phyloP scores from a whole-genome alignment of 306 rosid genomes.

The Quercus aquifolioides region DNA sequence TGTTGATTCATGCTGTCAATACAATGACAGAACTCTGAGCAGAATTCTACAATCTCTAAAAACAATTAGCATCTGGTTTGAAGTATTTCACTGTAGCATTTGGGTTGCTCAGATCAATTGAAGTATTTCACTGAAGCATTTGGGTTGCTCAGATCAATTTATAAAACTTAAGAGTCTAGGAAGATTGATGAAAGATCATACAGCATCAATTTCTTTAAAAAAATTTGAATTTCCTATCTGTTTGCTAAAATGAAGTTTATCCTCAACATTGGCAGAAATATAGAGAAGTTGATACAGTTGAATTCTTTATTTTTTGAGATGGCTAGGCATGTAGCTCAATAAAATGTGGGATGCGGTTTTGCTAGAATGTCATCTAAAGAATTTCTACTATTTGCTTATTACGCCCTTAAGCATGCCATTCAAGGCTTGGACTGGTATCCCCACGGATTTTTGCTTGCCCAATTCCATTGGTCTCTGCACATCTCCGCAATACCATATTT shows the following conservation, averaged over 20 bases:
- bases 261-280: background rate
- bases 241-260: background rate
- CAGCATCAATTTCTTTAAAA: background rate
- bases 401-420: constrained; percentile 7
- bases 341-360: background rate
- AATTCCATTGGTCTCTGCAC: constrained; percentile 99
- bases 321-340: background rate
- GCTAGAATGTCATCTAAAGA: background rate
- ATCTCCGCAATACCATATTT: constrained; percentile 69
- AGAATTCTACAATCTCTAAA: background rate
- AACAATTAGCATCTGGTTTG: background rate
- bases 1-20: background rate
- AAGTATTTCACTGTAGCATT: background rate
- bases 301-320: background rate
- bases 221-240: background rate
- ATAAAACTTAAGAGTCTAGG: background rate
- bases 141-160: background rate
- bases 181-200: background rate
- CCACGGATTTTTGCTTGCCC: constrained; percentile 89
- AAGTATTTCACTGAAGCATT: background rate
- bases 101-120: background rate
- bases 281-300: background rate
- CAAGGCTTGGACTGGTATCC: constrained; percentile 59
- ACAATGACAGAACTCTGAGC: background rate
- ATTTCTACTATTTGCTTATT: background rate